Base-by-base conservation (phyloP, 106 monocot genomes). In the Xerophyta viscosa region DNA sequence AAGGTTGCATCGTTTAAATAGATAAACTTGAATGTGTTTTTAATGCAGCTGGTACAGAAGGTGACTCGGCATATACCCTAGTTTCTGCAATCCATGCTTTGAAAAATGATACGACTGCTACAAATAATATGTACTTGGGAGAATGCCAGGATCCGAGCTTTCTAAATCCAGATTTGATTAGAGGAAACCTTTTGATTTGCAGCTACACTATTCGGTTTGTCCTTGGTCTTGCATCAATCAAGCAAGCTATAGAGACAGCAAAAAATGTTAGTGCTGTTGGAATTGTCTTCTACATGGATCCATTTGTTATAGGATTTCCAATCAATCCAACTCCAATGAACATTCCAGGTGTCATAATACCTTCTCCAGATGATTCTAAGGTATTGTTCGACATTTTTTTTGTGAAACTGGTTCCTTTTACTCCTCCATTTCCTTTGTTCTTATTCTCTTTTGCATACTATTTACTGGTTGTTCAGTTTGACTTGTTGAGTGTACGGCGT, bases 71-170 rank as follows among this genome's bases (percentile, higher is more conserved):
- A 88, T 79, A 81, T 70, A 72, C 63, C 33, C 58, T 96, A 18
- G 59, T 96, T 56, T 75, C 84, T 63, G 81, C 88, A 20, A 71
- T 37, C 59, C 81, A 96, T 62, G 96, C 96, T 0, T 50, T 82
- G 60, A 75, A 66, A 61, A 82, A 69, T 30, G 78, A 71, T 44
- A 62, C 58, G 13, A 61, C 64, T 9, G 63, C 57, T 22, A 62
- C 27, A 48, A 77, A 58, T 61, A 54, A 71, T 19, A 69, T 93
- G 74, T 84, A 88, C 30, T 2, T 86, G 42, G 81, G 82, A 21
- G 96, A 96, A 71, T 96, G 96, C 75, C 96, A 96, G 60, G 88
- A 96, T 27, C 66, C 96, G n/a, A 74, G 71, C 58, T 48, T 29
- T 63, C 66, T 96, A 10, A 64, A 89, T 54, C 55, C 66, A 49